Percentiles rank a stretch among this genome's conserved stretches.
Evolutionary conservation across 73 alveolate species (phyloP).

Genomic region (Paramecium sonneborni): DNA sequence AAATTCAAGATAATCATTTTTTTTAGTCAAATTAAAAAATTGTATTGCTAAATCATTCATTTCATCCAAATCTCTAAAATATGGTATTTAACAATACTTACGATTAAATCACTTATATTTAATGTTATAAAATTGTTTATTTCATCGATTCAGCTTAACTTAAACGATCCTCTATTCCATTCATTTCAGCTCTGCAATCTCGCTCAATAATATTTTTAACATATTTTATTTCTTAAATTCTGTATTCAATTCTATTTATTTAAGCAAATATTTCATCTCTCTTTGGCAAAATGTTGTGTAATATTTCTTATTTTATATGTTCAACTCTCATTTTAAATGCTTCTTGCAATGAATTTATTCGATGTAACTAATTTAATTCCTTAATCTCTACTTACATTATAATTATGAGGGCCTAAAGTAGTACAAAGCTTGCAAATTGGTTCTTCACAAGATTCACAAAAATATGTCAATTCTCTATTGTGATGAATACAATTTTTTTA

Average conservation of each 20-base stretch:
- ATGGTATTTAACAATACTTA: background rate
- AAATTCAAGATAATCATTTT: conserved; percentile 43
- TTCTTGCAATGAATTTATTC: conserved; percentile 92
- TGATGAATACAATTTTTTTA: conserved; percentile 79
- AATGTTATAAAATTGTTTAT: conserved; percentile 92
- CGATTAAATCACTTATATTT: conserved; percentile 87
- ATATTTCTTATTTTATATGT: conserved; percentile 76
- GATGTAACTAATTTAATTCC: conserved; percentile 72
- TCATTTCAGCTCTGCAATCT: conserved; percentile 92
- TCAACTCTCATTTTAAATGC: conserved; percentile 92
- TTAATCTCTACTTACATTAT: conserved; percentile 55
- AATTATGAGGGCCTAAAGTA: conserved; percentile 97
- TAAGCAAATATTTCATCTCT: conserved; percentile 89
- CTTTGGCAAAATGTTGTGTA: conserved; percentile 84
- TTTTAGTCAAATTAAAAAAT: conserved; percentile 33
- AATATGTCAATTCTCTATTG: conserved; percentile 72
- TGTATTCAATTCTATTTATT: conserved; percentile 75
- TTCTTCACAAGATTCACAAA: conserved; percentile 97
- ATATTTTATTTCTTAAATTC: conserved; percentile 90
- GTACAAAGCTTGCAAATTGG: conserved; percentile 96
- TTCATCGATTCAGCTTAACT: conserved; percentile 93
- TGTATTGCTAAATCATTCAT: conserved; percentile 85
- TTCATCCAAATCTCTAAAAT: conserved; percentile 88
- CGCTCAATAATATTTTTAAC: conserved; percentile 91
- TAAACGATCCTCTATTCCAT: conserved; percentile 94